Evolutionary conservation across 2,329 filamentous ascomycete species (phyloP).

Genomic region (Hypoxylon sp.): DNA sequence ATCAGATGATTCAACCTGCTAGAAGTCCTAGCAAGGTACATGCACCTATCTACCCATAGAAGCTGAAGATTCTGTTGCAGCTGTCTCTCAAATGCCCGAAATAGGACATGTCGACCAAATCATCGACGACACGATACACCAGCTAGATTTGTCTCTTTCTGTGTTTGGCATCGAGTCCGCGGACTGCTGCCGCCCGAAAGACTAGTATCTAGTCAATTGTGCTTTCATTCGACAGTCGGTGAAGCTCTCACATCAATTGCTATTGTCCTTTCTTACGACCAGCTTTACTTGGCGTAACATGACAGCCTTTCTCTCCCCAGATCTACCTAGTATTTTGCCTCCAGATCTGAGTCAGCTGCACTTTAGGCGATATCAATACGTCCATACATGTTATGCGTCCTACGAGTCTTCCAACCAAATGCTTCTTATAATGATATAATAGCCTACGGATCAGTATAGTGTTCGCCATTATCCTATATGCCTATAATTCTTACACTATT

Average conservation of each 20-base stretch:
- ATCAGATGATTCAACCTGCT: conserved; percentile 10
- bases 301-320: not conserved
- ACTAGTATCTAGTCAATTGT: not conserved
- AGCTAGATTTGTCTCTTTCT: conserved; percentile 21
- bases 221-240: conserved; percentile 26
- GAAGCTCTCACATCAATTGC: conserved; percentile 21
- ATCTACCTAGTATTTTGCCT: conserved; percentile 10
- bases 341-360: conserved; percentile 33
- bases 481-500: not conserved
- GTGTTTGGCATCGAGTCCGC: conserved; percentile 18
- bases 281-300: conserved; percentile 13
- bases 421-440: conserved; percentile 40
- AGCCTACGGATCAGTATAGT: not conserved
- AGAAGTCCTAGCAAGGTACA: conserved; percentile 6
- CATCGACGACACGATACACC: conserved; percentile 14
- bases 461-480: conserved; percentile 52
- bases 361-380: conserved; percentile 13
- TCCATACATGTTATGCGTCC: conserved; percentile 11
- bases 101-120: not conserved
- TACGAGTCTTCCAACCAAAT: conserved; percentile 6
- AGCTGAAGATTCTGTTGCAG: conserved; percentile 15
- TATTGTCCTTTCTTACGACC: not conserved
- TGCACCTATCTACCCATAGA: not conserved
- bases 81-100: conserved; percentile 14
- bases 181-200: conserved; percentile 12